phyloP scores from a whole-genome alignment of 148 eudicot genomes.

The Diospyros kaki region DNA sequence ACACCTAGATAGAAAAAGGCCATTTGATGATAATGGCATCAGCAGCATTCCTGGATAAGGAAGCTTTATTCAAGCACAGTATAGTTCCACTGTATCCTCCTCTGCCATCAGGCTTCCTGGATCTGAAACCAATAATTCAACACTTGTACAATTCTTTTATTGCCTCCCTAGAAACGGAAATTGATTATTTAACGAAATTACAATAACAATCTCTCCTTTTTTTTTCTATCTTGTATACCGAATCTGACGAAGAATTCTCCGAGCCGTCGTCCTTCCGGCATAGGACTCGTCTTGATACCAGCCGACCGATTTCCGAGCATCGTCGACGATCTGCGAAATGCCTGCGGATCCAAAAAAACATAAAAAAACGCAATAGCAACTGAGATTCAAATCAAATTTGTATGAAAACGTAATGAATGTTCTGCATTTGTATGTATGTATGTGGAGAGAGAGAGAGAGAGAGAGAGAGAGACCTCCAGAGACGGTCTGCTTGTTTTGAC shows the following conservation, averaged over 20 bases:
- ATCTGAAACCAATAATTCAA: too few relatives aligned
- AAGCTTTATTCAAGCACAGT: too few relatives aligned
- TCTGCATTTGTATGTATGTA: neutral
- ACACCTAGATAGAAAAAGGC: too few relatives aligned
- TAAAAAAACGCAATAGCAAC: neutral
- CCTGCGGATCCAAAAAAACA: conserved; percentile 20
- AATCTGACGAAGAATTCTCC: conserved; percentile 16
- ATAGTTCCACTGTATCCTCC: too few relatives aligned
- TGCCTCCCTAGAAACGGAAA: too few relatives aligned
- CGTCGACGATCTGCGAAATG: conserved; percentile 39
- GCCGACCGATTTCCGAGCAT: conserved; percentile 48
- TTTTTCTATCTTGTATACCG: neutral
- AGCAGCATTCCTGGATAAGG: too few relatives aligned
- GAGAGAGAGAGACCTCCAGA: conserved; percentile 32
- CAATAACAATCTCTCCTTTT: neutral
- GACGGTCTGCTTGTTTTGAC: conserved; percentile 47
- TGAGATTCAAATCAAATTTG: neutral
- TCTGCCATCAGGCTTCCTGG: too few relatives aligned
- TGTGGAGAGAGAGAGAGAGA: neutral
- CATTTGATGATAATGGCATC: too few relatives aligned
- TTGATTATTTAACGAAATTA: neutral
- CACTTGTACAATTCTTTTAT: too few relatives aligned
- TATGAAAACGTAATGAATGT: neutral
- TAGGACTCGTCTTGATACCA: conserved; percentile 44
- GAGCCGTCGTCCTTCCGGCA: conserved; percentile 17